phyloP scores from a whole-genome alignment of 2,329 filamentous ascomycete species.

The Emmonsia crescens region DNA sequence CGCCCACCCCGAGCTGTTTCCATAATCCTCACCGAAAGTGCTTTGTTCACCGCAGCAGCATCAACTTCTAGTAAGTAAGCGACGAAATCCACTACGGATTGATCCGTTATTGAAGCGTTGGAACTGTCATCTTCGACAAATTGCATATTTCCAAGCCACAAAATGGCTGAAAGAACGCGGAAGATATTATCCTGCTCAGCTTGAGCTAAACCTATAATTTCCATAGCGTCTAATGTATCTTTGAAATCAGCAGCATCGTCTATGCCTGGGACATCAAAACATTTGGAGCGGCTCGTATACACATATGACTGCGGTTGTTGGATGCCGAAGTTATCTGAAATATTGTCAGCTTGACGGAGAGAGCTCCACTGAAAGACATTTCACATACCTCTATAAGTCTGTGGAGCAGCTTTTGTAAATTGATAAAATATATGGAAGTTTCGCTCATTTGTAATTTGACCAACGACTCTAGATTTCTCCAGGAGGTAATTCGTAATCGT shows the following conservation, averaged over 20 bases:
- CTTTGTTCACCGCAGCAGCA: constrained; percentile 66
- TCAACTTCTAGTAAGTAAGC: constrained; percentile 90
- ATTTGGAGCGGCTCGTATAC: constrained; percentile 91
- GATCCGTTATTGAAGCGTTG: constrained; percentile 76
- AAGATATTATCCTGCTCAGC: constrained; percentile 93
- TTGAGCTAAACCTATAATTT: constrained; percentile 78
- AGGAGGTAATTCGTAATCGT: constrained; percentile 98
- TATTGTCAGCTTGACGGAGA: constrained; percentile 2
- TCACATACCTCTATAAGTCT: constrained; percentile 56
- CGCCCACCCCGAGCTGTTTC: constrained; percentile 57
- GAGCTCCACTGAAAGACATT: not conserved
- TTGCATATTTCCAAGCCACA: constrained; percentile 91
- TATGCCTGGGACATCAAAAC: constrained; percentile 85
- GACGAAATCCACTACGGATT: constrained; percentile 86
- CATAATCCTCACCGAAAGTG: constrained; percentile 79
- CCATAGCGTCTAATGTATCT: constrained; percentile 91
- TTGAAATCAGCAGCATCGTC: constrained; percentile 81
- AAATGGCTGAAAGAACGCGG: constrained; percentile 78
- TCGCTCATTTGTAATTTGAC: constrained; percentile 87
- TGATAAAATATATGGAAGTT: constrained; percentile 99
- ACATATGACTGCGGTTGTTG: constrained; percentile 86
- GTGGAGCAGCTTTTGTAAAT: constrained; percentile 89
- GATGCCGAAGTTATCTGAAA: constrained; percentile 65
- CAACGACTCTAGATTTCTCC: constrained; percentile 89
- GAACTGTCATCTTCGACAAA: constrained; percentile 83